Conservation (phyloP, 352 stramenopile genomes). For the Globisporangium cystogenes region DNA sequence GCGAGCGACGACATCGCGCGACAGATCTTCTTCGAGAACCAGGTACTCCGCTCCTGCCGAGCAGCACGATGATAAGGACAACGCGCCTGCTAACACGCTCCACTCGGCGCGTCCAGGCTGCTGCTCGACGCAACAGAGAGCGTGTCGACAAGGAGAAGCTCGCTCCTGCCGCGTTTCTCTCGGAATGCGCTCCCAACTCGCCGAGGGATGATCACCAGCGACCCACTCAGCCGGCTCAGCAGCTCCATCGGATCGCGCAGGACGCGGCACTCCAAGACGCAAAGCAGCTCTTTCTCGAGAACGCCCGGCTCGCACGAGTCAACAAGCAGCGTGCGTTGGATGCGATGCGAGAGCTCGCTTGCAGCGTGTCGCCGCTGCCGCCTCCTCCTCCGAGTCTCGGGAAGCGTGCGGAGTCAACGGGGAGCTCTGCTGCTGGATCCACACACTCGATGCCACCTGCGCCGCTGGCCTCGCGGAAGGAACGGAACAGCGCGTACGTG, state of each 20-base stretch:
- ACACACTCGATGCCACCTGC: background rate
- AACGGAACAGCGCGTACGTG: conserved; percentile 8
- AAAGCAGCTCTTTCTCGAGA: conserved; percentile 18
- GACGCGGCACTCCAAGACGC: conserved; percentile 4
- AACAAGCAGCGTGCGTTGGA: conserved; percentile 24
- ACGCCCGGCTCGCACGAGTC: conserved; percentile 15
- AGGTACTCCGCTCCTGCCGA: conserved; percentile 18
- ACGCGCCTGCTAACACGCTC: no score
- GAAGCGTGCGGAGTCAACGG: background rate
- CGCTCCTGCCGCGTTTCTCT: conserved; percentile 19
- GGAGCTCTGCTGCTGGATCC: background rate
- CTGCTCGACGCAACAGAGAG: conserved; percentile 47
- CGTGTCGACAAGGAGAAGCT: conserved; percentile 38
- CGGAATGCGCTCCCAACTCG: background rate
- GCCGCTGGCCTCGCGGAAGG: background rate
- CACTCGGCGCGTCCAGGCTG: conserved; percentile 27
- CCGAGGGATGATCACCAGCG: background rate
- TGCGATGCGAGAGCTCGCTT: conserved; percentile 5
- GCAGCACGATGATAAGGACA: background rate
- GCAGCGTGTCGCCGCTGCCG: background rate
- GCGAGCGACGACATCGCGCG: conserved; percentile 14
- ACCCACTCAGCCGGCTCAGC: background rate
- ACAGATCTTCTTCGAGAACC: conserved; percentile 62
- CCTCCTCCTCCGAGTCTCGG: background rate
- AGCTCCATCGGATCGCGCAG: background rate